A percentile compares a stretch with the other conserved stretches of the same genome.
Evolutionary conservation across 305 asterid genomes (phyloP).

Genomic region (Solanum hybrid): DNA sequence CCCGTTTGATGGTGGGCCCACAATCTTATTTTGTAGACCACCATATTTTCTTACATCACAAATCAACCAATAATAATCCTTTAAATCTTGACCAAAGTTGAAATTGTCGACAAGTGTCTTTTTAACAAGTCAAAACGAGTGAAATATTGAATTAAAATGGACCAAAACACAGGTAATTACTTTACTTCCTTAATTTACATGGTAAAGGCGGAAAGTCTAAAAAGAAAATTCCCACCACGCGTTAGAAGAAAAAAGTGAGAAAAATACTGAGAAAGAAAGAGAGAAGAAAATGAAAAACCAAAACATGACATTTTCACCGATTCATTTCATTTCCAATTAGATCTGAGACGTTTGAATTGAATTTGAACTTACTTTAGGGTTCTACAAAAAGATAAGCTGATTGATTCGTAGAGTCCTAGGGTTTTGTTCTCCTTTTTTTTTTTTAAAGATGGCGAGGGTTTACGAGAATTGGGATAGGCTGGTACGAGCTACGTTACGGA

Average conservation of each 20-base stretch:
- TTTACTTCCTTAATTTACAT: neutral
- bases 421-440: neutral
- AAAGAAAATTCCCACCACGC: neutral
- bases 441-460: conserved; percentile 55
- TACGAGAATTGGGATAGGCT: conserved; percentile 66
- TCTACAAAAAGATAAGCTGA: neutral
- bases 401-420: neutral
- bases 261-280: neutral
- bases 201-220: neutral
- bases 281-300: neutral
- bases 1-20: neutral
- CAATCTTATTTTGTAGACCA: no score
- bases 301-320: neutral
- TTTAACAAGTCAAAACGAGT: neutral
- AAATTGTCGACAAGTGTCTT: neutral
- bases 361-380: conserved; percentile 6
- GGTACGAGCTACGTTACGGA: conserved; percentile 62
- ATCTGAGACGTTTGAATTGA: neutral
- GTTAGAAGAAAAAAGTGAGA: neutral
- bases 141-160: neutral
- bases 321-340: neutral
- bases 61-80: no score
- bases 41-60: no score
- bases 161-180: neutral
- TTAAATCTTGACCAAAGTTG: no score